These are phyloP conservation scores for Dendryphion nanum DNA, from an alignment of 2,329 filamentous ascomycete species.

Conservation along the genomic window DNA sequence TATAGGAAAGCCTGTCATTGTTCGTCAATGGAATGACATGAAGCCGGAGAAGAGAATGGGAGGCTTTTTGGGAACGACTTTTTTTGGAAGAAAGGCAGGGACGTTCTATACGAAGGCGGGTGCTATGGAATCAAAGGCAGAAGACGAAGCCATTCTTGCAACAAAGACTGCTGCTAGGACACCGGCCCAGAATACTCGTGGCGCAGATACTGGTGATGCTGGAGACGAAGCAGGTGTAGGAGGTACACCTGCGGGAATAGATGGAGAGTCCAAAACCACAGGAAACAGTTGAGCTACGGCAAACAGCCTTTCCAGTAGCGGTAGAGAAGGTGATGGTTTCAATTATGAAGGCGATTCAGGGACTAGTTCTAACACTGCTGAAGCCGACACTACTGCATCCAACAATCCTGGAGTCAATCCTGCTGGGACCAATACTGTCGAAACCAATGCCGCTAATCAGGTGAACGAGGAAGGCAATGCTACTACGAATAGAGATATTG, in stretches of 20 bases:
- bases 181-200: too few relatives aligned
- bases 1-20: conserved; percentile 9
- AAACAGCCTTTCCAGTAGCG: too few relatives aligned
- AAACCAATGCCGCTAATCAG: not conserved
- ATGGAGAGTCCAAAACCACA: not conserved
- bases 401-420: too few relatives aligned
- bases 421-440: too few relatives aligned
- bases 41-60: conserved; percentile 22
- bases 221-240: not conserved
- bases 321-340: too few relatives aligned
- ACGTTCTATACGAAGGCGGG: conserved; percentile 6
- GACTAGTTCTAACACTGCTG: too few relatives aligned
- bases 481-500: not conserved
- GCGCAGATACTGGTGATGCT: not conserved
- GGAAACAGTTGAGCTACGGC: not conserved
- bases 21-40: conserved; percentile 18
- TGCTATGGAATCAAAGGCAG: not conserved
- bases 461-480: not conserved
- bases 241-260: not conserved
- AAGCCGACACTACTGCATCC: too few relatives aligned
- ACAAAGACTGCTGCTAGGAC: too few relatives aligned
- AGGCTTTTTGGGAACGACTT: conserved; percentile 21
- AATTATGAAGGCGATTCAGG: too few relatives aligned
- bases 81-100: conserved; percentile 18
- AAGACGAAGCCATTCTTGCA: not conserved